A percentile compares a stretch with the other conserved stretches of the same genome.
These are phyloP conservation scores for Fusarium sp. DNA, from an alignment of 2,329 filamentous ascomycete genomes.

Conservation along the genomic window DNA sequence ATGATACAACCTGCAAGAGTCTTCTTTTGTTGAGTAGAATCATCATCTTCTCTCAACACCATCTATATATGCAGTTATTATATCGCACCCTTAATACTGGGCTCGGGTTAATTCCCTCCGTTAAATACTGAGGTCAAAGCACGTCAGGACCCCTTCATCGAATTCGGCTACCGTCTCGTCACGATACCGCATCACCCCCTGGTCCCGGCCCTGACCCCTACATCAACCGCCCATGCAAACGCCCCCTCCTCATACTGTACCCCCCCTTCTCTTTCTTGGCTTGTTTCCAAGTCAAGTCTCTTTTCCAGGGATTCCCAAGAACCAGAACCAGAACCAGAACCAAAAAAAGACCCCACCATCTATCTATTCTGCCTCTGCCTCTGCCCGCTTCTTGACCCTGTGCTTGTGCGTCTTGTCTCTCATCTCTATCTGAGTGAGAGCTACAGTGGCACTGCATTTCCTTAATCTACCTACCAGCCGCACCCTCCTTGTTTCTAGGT, in stretches of 20 bases:
- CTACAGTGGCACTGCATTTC: conserved; percentile 22
- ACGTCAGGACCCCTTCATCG: conserved; percentile 21
- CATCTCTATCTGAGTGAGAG: conserved; percentile 31
- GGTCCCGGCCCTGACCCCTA: conserved; percentile 1
- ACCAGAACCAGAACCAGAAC: conserved; percentile 4
- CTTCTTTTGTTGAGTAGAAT: background rate
- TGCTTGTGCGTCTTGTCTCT: conserved; percentile 13
- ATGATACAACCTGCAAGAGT: background rate
- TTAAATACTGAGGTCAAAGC: conserved; percentile 1
- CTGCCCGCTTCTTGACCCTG: conserved; percentile 38
- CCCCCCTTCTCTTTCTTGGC: conserved; percentile 42
- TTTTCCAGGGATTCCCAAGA: conserved; percentile 39
- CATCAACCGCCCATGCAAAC: conserved; percentile 13
- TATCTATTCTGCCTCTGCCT: background rate
- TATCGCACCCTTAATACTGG: background rate
- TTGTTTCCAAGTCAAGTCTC: conserved; percentile 39
- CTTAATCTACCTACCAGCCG: conserved; percentile 28
- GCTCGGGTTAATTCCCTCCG: background rate
- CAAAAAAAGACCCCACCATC: conserved; percentile 42
- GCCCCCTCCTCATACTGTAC: conserved; percentile 9
- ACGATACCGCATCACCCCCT: conserved; percentile 1
- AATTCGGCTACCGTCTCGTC: conserved; percentile 28
- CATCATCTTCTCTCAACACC: background rate
- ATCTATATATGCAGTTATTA: background rate
- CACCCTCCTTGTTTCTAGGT: conserved; percentile 22